Conservation (phyloP, 2,329 filamentous ascomycete species). For the Ilyonectria robusta region DNA sequence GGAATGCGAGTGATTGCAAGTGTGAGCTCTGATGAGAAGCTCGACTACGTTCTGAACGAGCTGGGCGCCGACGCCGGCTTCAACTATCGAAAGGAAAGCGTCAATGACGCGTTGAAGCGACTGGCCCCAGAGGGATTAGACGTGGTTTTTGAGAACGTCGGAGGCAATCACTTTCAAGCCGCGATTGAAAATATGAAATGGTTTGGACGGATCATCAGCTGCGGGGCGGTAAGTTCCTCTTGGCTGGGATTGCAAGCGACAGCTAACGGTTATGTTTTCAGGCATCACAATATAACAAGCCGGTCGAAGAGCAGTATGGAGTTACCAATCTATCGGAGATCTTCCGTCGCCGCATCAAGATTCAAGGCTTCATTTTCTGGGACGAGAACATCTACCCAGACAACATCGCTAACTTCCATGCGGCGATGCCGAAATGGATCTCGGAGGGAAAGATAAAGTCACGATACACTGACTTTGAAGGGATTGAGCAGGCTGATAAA, state of each 20-base stretch:
- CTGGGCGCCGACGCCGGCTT: slow-evolving; percentile 71
- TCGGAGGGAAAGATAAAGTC: slow-evolving; percentile 7
- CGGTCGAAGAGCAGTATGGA: slow-evolving; percentile 2
- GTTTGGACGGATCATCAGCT: slow-evolving; percentile 14
- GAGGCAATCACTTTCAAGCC: slow-evolving; percentile 54
- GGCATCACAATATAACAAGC: slow-evolving; percentile 10
- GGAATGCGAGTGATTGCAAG: slow-evolving; percentile 82
- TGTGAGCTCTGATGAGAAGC: slow-evolving; percentile 81
- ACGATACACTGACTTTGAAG: slow-evolving; percentile 10
- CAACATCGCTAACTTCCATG: slow-evolving; percentile 1
- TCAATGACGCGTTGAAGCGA: slow-evolving; percentile 74
- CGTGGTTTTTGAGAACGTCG: slow-evolving; percentile 67
- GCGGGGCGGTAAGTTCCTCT: slow-evolving; percentile 2
- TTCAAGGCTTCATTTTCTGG: slow-evolving; percentile 17
- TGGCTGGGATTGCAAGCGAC: not conserved
- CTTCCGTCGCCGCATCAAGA: slow-evolving; percentile 6
- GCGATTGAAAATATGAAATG: slow-evolving; percentile 13
- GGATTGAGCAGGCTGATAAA: slow-evolving; percentile 3
- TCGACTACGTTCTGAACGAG: slow-evolving; percentile 69
- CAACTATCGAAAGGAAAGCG: slow-evolving; percentile 86
- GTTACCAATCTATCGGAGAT: slow-evolving; percentile 2
- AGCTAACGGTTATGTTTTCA: not conserved
- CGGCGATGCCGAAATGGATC: slow-evolving; percentile 7
- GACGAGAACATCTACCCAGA: slow-evolving; percentile 1
- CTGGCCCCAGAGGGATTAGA: slow-evolving; percentile 82